These are phyloP conservation scores for Somion occarium DNA, from an alignment of 1,284 basidiomycete genomes.

Conservation along the genomic window DNA sequence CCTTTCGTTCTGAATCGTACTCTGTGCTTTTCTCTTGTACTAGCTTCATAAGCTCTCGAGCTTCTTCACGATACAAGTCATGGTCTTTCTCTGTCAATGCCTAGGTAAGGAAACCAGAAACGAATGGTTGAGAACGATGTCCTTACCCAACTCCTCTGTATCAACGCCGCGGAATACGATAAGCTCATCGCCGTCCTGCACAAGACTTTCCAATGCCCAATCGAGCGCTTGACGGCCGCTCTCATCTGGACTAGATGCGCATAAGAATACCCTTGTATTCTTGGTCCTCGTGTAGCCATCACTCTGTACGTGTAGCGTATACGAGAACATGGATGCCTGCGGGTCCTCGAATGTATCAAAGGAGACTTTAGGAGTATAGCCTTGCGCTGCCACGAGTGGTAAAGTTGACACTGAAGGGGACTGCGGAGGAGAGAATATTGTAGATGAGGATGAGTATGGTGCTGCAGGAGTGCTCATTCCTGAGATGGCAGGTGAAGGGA, in stretches of 20 bases:
- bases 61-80: constrained; percentile 84
- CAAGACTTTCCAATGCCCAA: constrained; percentile 83
- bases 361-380: constrained; percentile 79
- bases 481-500: constrained; percentile 8
- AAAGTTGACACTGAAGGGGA: constrained; percentile 13
- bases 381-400: constrained; percentile 33
- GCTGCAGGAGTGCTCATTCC: constrained; percentile 7
- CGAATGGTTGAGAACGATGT: background rate
- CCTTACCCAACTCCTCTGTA: constrained; percentile 69
- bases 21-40: constrained; percentile 83
- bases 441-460: constrained; percentile 6
- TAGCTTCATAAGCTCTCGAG: constrained; percentile 75
- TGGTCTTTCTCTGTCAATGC: constrained; percentile 68
- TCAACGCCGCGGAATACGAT: constrained; percentile 91
- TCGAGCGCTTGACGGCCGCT: constrained; percentile 82
- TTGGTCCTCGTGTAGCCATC: constrained; percentile 78
- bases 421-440: constrained; percentile 12
- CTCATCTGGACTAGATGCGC: constrained; percentile 87
- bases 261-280: constrained; percentile 87
- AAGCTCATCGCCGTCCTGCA: constrained; percentile 93
- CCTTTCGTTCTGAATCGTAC: constrained; percentile 75
- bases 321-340: constrained; percentile 43
- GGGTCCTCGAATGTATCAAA: constrained; percentile 51
- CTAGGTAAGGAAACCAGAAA: constrained; percentile 2
- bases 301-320: constrained; percentile 77